Evolutionary conservation across 129 eudicot species (phyloP).

Genomic region (Pulicaria dysenterica): DNA sequence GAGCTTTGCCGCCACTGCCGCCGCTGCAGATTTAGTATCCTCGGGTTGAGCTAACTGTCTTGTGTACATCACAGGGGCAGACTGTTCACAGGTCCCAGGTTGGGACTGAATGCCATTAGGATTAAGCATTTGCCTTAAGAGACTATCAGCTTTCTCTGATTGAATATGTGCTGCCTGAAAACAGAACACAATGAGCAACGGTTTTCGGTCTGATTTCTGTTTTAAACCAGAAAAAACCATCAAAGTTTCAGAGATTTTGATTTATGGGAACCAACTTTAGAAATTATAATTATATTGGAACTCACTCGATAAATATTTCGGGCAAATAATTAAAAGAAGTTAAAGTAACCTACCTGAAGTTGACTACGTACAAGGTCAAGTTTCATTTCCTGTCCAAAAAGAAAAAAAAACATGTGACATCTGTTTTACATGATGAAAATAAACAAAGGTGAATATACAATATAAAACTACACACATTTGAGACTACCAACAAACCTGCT

Average conservation of each 20-base stretch:
- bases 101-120: constrained; percentile 30
- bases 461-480: constrained; percentile 7
- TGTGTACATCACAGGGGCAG: constrained; percentile 66
- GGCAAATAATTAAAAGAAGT: constrained; percentile 8
- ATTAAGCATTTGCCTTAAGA: constrained; percentile 51
- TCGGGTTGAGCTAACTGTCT: constrained; percentile 57
- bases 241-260: background rate
- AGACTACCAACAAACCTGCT: constrained; percentile 63
- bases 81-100: constrained; percentile 47
- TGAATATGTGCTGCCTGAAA: constrained; percentile 77
- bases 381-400: constrained; percentile 58
- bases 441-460: background rate
- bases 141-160: constrained; percentile 61
- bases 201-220: background rate
- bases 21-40: constrained; percentile 83
- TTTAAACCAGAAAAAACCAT: too few relatives aligned
- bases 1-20: constrained; percentile 97
- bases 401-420: constrained; percentile 29
- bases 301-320: background rate
- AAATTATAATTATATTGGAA: background rate
- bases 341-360: constrained; percentile 58
- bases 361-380: constrained; percentile 73
- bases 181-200: background rate
- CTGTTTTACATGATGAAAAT: background rate
- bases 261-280: background rate